Evolutionary conservation across 331 rosid genomes (phyloP).

Genomic region (Phaseolus coccineus): DNA sequence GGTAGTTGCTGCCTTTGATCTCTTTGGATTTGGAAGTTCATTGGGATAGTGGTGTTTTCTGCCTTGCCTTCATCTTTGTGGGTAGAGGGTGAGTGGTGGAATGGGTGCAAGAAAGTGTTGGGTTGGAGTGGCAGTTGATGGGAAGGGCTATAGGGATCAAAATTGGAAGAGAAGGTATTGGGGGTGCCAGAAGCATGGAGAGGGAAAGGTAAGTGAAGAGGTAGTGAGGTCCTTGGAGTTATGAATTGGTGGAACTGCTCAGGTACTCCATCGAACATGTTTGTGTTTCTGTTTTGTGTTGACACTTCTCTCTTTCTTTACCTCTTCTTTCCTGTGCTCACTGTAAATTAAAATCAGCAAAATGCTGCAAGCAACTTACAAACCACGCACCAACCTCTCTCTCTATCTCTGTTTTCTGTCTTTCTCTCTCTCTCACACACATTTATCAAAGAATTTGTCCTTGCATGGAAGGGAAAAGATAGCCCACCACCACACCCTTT

Average conservation of each 20-base stretch:
- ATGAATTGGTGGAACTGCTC: slow-evolving; percentile 93
- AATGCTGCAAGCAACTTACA: slow-evolving; percentile 62
- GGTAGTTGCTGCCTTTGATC: slow-evolving; percentile 44
- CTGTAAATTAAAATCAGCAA: slow-evolving; percentile 57
- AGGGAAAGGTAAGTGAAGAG: slow-evolving; percentile 67
- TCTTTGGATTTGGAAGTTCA: slow-evolving; percentile 53
- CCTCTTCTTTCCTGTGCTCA: slow-evolving; percentile 41
- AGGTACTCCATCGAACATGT: slow-evolving; percentile 89
- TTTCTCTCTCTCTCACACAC: slow-evolving; percentile 57
- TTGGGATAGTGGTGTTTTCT: slow-evolving; percentile 32
- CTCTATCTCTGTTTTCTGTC: slow-evolving; percentile 36
- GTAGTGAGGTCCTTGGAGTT: slow-evolving; percentile 64
- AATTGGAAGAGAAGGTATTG: slow-evolving; percentile 46
- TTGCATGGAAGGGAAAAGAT: slow-evolving; percentile 60
- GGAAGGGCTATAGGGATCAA: slow-evolving; percentile 52
- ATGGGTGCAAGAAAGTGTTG: slow-evolving; percentile 50
- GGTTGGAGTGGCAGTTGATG: slow-evolving; percentile 58
- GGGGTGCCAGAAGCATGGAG: slow-evolving; percentile 45
- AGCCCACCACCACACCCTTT: slow-evolving; percentile 68
- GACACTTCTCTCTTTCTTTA: slow-evolving; percentile 15
- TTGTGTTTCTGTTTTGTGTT: slow-evolving; percentile 38
- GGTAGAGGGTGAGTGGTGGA: slow-evolving; percentile 50
- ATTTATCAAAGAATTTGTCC: slow-evolving; percentile 79
- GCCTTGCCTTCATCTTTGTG: slow-evolving; percentile 46
- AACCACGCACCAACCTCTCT: slow-evolving; percentile 47